phyloP scores from a whole-genome alignment of 805 yeast species.

The Kodamaea fukazawae region DNA sequence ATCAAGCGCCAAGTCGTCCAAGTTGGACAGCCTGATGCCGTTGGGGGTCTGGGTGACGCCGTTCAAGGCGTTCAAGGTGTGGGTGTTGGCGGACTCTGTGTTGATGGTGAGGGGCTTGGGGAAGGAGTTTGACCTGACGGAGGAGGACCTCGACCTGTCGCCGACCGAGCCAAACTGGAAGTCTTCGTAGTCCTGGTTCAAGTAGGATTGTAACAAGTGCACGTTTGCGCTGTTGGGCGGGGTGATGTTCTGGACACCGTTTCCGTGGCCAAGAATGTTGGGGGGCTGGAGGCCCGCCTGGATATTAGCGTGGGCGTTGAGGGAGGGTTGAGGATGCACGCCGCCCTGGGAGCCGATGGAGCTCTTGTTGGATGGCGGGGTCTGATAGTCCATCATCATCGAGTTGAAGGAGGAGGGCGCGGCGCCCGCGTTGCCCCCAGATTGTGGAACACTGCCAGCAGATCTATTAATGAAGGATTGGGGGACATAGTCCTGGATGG shows the following conservation, averaged over 20 bases:
- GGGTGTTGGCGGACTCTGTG: slow-evolving; percentile 32
- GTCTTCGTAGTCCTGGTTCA: slow-evolving; percentile 30
- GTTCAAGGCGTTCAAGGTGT: slow-evolving; percentile 22
- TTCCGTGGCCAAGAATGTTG: slow-evolving; percentile 1
- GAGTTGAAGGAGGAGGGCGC: slow-evolving; percentile 23
- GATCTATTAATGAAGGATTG: slow-evolving; percentile 36
- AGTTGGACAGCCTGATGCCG: slow-evolving; percentile 4
- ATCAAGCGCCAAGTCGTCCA: slow-evolving; percentile 24
- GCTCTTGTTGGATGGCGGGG: slow-evolving; percentile 36
- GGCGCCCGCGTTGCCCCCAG: slow-evolving; percentile 5
- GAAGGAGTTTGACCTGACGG: slow-evolving; percentile 23
- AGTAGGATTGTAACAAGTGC: slow-evolving; percentile 8
- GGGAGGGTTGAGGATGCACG: too few relatives aligned
- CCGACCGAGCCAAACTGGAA: slow-evolving; percentile 19
- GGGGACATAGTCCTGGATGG: slow-evolving; percentile 44
- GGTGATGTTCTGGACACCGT: slow-evolving; percentile 7
- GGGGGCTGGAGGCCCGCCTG: slow-evolving; percentile 7
- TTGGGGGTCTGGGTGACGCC: slow-evolving; percentile 13
- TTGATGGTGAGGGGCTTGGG: slow-evolving; percentile 39
- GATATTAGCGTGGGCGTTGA: not conserved
- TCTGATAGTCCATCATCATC: slow-evolving; percentile 42
- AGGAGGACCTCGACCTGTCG: slow-evolving; percentile 20
- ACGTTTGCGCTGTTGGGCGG: slow-evolving; percentile 12
- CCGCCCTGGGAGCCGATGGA: slow-evolving; percentile 22
- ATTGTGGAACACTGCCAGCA: slow-evolving; percentile 15